A percentile compares a stretch with the other conserved stretches of the same genome.
phyloP scores from a whole-genome alignment of 352 stramenopile genomes.

The Globisporangium uncinulatum region DNA sequence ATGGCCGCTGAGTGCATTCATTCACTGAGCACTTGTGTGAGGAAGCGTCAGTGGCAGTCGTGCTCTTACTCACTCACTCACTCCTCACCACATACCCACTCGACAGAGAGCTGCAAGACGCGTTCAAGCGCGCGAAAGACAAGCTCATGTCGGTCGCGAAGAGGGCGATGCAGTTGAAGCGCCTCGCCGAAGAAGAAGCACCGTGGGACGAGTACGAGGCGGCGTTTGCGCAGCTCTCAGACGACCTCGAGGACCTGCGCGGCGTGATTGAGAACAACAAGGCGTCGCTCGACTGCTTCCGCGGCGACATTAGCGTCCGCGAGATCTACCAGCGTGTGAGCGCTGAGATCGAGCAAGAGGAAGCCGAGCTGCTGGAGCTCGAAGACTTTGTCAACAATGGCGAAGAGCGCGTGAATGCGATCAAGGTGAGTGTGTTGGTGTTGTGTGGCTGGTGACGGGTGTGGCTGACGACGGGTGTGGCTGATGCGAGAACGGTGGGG shows the following conservation, averaged over 20 bases:
- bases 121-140: conserved; percentile 58
- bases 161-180: conserved; percentile 66
- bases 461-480: not conserved
- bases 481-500: too few species aligned
- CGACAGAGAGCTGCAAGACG: conserved; percentile 44
- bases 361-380: conserved; percentile 46
- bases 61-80: not conserved
- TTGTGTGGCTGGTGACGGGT: not conserved
- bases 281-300: conserved; percentile 72
- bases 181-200: conserved; percentile 55
- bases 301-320: conserved; percentile 65
- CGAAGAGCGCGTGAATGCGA: conserved; percentile 62
- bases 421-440: conserved; percentile 36
- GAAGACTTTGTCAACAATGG: conserved; percentile 57
- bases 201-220: conserved; percentile 62
- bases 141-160: conserved; percentile 52
- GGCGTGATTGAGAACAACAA: conserved; percentile 85
- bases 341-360: conserved; percentile 61
- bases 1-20: conserved; percentile 5
- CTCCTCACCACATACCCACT: not conserved
- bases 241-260: conserved; percentile 73
- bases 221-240: conserved; percentile 50
- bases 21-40: not conserved
- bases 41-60: not conserved
- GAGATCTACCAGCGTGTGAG: conserved; percentile 67